Conservation (phyloP, 2,329 filamentous ascomycete species). For the Camillea tinctor region DNA sequence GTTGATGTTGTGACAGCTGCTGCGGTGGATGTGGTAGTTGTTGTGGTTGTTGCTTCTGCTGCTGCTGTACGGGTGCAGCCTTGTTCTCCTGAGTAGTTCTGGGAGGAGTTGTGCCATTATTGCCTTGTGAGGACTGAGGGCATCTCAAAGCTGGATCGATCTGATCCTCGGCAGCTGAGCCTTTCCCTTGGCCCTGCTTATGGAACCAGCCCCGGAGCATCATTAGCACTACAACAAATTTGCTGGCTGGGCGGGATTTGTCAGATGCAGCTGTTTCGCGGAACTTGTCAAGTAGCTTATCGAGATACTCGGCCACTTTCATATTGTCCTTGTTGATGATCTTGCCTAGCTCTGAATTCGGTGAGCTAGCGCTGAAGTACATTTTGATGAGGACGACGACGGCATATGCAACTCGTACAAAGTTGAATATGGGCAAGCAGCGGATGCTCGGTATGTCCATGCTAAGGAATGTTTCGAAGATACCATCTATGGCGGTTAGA, state of each 20-base stretch:
- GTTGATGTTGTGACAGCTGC: slow-evolving; percentile 10
- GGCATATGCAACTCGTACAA: slow-evolving; percentile 70
- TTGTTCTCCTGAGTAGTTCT: slow-evolving; percentile 5
- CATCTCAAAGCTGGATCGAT: slow-evolving; percentile 5
- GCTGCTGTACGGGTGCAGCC: slow-evolving; percentile 5
- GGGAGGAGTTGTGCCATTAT: slow-evolving; percentile 7
- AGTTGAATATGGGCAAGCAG: slow-evolving; percentile 67
- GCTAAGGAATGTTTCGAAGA: slow-evolving; percentile 63
- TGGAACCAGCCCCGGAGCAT: slow-evolving; percentile 72
- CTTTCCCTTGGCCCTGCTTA: slow-evolving; percentile 39
- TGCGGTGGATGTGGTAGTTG: slow-evolving; percentile 15
- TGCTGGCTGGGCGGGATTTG: slow-evolving; percentile 63
- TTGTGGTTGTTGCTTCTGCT: slow-evolving; percentile 1
- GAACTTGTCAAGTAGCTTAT: slow-evolving; percentile 68
- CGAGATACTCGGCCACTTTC: slow-evolving; percentile 64
- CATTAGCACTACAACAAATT: slow-evolving; percentile 68
- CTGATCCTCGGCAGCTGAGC: slow-evolving; percentile 12
- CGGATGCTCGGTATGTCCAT: slow-evolving; percentile 60
- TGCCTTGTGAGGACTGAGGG: slow-evolving; percentile 6
- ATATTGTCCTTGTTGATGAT: slow-evolving; percentile 68
- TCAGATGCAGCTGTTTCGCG: slow-evolving; percentile 61
- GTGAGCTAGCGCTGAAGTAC: slow-evolving; percentile 64
- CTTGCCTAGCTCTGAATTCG: slow-evolving; percentile 65
- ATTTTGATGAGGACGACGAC: slow-evolving; percentile 73
- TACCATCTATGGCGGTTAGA: slow-evolving; percentile 62